Conservation (phyloP, 1,284 basidiomycete species). For the Leccinum variabile region DNA sequence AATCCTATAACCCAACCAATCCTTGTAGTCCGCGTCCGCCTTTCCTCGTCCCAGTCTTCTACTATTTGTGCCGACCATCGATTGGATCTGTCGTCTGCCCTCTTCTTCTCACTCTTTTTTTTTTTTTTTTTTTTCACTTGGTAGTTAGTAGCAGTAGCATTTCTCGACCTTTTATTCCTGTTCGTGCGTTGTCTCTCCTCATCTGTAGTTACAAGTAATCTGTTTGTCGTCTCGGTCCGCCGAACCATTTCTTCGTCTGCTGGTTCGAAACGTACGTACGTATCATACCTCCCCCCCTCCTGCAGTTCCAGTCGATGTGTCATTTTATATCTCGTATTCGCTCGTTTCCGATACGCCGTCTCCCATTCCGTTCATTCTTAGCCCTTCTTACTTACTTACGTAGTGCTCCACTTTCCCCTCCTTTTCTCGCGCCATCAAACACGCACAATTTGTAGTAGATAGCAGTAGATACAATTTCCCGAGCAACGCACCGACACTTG, state of each 20-base stretch:
- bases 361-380: conserved; percentile 18
- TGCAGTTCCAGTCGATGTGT: conserved; percentile 11
- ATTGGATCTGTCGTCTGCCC: conserved; percentile 25
- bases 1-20: conserved; percentile 18
- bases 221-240: conserved; percentile 32
- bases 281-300: conserved; percentile 14
- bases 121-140: neutral
- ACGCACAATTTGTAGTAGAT: conserved; percentile 39
- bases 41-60: conserved; percentile 15
- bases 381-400: conserved; percentile 27
- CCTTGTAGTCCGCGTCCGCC: conserved; percentile 15
- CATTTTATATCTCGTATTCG: conserved; percentile 3
- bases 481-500: conserved; percentile 29
- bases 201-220: conserved; percentile 35
- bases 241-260: conserved; percentile 24
- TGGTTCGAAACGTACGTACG: conserved; percentile 33
- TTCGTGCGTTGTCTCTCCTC: conserved; percentile 25
- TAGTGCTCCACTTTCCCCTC: neutral
- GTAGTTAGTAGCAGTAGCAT: conserved; percentile 30
- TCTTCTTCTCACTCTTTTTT: neutral
- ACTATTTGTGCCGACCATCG: conserved; percentile 22
- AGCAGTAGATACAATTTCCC: conserved; percentile 43
- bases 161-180: conserved; percentile 11
- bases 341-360: conserved; percentile 5
- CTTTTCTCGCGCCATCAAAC: conserved; percentile 24